Percentiles rank a stretch among this genome's conserved stretches.
Conservation (phyloP, 768 basidiomycete species). For the Amyloporia xantha region DNA sequence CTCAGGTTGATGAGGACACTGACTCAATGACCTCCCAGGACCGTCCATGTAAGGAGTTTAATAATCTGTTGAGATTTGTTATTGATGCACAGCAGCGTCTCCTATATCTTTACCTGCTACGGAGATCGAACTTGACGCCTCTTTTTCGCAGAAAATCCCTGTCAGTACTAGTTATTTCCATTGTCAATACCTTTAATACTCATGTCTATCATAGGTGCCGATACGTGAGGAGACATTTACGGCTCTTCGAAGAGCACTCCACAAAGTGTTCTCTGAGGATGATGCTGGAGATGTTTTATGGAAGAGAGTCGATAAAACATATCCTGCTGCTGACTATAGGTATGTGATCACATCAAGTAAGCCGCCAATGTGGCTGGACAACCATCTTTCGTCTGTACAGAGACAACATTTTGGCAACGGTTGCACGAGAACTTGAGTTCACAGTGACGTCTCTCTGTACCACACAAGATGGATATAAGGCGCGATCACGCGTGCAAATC, state of each 20-base stretch:
- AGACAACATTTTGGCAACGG: conserved; percentile 31
- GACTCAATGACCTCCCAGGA: too few relatives aligned
- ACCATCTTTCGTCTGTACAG: too few relatives aligned
- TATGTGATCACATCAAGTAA: conserved; percentile 6
- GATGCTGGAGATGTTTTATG: conserved; percentile 23
- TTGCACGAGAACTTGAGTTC: conserved; percentile 45
- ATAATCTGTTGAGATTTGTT: too few relatives aligned
- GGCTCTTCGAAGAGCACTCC: conserved; percentile 34
- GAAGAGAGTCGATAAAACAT: conserved; percentile 15
- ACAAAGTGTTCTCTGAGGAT: conserved; percentile 29
- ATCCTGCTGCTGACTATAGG: conserved; percentile 20
- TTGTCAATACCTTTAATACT: neutral
- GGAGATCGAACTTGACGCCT: conserved; percentile 23
- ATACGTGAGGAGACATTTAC: conserved; percentile 25
- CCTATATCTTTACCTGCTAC: conserved; percentile 6
- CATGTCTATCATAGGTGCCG: conserved; percentile 11
- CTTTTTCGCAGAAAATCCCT: conserved; percentile 22
- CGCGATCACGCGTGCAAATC: conserved; percentile 27
- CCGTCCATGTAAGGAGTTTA: too few relatives aligned
- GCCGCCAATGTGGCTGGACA: too few relatives aligned
- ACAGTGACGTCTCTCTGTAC: conserved; percentile 41
- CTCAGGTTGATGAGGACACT: too few relatives aligned
- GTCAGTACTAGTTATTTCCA: conserved; percentile 9
- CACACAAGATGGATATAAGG: conserved; percentile 43
- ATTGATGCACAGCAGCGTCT: neutral